These are phyloP conservation scores for Leccinum disarticulatum DNA, from an alignment of 768 basidiomycete species.

Conservation along the genomic window DNA sequence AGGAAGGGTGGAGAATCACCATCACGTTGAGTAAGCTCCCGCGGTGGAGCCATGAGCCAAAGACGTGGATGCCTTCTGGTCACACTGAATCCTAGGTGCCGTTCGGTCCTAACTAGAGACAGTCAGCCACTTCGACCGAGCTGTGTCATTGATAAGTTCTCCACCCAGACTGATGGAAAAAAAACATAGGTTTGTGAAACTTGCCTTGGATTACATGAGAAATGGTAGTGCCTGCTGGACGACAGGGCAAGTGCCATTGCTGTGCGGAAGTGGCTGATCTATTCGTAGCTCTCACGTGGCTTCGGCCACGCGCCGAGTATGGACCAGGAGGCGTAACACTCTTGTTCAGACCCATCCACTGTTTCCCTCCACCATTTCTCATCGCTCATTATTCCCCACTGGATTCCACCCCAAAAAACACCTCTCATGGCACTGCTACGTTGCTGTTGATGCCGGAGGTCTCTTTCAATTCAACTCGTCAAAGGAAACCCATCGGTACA, in stretches of 20 bases:
- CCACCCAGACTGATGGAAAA: neutral
- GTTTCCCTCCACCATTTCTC: constrained; percentile 29
- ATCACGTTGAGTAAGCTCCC: constrained; percentile 17
- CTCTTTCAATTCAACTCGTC: neutral
- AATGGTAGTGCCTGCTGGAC: neutral
- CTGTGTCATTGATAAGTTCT: neutral
- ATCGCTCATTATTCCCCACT: constrained; percentile 23
- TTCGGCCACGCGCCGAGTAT: constrained; percentile 31
- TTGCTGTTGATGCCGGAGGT: neutral
- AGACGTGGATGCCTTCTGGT: constrained; percentile 16
- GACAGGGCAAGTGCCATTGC: neutral
- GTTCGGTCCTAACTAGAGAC: neutral
- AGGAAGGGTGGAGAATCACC: constrained; percentile 29
- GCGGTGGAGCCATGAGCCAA: constrained; percentile 19
- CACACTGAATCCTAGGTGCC: neutral
- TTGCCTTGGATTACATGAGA: neutral
- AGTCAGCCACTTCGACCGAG: neutral
- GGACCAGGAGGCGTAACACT: constrained; percentile 32
- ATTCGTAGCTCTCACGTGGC: constrained; percentile 31
- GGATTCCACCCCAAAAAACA: constrained; percentile 13
- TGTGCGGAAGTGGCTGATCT: constrained; percentile 19
- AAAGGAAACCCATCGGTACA: neutral
- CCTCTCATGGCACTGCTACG: neutral
- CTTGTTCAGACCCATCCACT: constrained; percentile 34
- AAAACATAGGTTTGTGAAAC: too few species aligned